Evolutionary conservation across 305 asterid species (phyloP).

Genomic region (Fraxinus albicans): DNA sequence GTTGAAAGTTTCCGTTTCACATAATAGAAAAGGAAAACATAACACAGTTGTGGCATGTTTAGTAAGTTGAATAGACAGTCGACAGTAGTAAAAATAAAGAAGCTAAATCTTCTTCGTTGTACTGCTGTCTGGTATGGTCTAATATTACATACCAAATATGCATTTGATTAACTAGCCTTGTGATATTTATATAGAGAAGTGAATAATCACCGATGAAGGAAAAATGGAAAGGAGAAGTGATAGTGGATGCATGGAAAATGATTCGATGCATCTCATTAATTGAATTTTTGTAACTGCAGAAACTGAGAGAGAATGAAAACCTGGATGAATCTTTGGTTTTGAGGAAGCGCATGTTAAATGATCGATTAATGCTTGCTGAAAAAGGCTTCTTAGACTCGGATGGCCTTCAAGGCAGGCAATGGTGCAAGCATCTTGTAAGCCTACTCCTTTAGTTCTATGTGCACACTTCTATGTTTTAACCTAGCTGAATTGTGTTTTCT

Average conservation of each 20-base stretch:
- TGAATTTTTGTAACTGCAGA: conserved; percentile 36
- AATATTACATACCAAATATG: neutral
- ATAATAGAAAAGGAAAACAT: neutral
- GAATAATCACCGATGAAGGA: neutral
- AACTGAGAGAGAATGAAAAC: conserved; percentile 37
- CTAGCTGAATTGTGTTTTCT: neutral
- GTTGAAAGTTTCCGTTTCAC: neutral
- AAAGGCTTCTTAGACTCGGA: conserved; percentile 82
- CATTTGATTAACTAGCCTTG: neutral
- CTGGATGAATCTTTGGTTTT: conserved; percentile 32
- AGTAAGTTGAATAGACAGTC: neutral
- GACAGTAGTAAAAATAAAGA: neutral
- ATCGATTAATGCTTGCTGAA: conserved; percentile 75
- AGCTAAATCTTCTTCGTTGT: neutral
- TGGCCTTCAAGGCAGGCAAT: conserved; percentile 65
- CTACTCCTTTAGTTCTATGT: neutral
- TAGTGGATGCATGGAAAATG: neutral
- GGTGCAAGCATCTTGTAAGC: conserved; percentile 92
- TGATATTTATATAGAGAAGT: neutral
- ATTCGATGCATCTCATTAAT: neutral
- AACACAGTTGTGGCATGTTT: neutral
- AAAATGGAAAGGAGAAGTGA: neutral
- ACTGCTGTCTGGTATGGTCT: neutral
- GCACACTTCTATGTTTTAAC: neutral
- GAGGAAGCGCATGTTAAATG: conserved; percentile 63